Evolutionary conservation across 345 rosid genomes (phyloP).

Genomic region (Firmiana major): DNA sequence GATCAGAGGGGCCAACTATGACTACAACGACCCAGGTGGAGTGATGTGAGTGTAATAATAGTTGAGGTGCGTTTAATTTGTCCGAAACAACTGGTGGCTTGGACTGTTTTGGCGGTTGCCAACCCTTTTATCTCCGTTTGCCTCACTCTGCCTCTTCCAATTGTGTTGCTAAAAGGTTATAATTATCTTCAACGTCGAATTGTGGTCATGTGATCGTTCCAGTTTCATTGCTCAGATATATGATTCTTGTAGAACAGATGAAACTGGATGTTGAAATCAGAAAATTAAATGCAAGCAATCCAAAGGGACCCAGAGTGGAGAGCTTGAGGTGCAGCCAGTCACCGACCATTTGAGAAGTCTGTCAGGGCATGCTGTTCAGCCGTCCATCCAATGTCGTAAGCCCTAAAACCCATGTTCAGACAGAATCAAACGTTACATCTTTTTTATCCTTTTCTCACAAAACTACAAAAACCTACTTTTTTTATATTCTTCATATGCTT

Average conservation of each 20-base stretch:
- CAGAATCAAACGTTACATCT: neutral
- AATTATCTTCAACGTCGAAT: neutral
- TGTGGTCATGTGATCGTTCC: neutral
- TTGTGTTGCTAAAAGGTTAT: neutral
- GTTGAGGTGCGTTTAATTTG: constrained; percentile 11
- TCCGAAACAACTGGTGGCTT: constrained; percentile 44
- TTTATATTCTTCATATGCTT: neutral
- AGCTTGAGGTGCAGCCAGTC: neutral
- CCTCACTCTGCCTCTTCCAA: constrained; percentile 10
- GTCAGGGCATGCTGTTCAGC: neutral
- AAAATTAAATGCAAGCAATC: neutral
- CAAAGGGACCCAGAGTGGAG: neutral
- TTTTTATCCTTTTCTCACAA: neutral
- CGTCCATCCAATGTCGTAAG: constrained; percentile 12
- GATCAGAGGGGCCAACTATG: neutral
- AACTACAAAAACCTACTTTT: constrained; percentile 15
- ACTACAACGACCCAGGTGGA: neutral
- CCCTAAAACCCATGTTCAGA: neutral
- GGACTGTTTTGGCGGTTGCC: constrained; percentile 71
- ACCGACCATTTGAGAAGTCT: constrained; percentile 7
- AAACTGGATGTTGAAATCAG: neutral
- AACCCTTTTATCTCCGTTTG: constrained; percentile 19
- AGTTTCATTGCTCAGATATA: neutral
- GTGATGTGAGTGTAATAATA: neutral
- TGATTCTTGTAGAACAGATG: neutral